These are phyloP conservation scores for Neofusicoccum sp. DNA, from an alignment of 2,329 filamentous ascomycete species.

Conservation along the genomic window DNA sequence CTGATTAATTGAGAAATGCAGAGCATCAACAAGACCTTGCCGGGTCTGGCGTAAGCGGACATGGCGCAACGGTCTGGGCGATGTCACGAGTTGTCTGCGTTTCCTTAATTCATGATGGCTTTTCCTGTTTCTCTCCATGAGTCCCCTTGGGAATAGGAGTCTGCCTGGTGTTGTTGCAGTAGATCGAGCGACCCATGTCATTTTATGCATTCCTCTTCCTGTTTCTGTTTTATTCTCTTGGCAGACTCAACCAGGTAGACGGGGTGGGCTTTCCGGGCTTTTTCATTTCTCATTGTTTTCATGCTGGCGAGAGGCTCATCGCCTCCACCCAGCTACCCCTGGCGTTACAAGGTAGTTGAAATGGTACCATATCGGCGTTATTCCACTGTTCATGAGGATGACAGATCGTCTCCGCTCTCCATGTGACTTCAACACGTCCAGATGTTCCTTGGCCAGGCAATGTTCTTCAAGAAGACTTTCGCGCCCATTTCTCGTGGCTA, in stretches of 20 bases:
- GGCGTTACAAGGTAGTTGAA: constrained; percentile 9
- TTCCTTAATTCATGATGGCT: constrained; percentile 16
- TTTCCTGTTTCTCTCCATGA: background rate
- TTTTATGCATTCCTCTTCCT: constrained; percentile 8
- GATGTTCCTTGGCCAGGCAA: no score
- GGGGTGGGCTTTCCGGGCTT: constrained; percentile 10
- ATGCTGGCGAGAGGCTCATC: background rate
- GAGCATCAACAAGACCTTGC: background rate
- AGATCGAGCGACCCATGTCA: constrained; percentile 13
- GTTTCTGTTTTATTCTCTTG: constrained; percentile 11
- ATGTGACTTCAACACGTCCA: no score
- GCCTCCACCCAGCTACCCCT: background rate
- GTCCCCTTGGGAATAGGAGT: constrained; percentile 3
- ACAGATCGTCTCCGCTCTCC: no score
- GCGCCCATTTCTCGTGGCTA: no score
- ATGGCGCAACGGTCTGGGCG: background rate
- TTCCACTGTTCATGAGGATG: background rate
- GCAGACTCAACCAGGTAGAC: constrained; percentile 20
- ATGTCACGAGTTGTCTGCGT: constrained; percentile 3
- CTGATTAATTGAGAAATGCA: constrained; percentile 15
- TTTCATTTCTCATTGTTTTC: background rate
- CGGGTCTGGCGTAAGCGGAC: background rate
- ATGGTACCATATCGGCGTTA: background rate
- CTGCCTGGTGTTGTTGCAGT: constrained; percentile 14
- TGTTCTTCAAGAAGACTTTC: no score